Percentiles rank a stretch among this genome's conserved stretches.
These are phyloP conservation scores for Colletotrichum sp. DNA, from an alignment of 2,329 filamentous ascomycete genomes.

Conservation along the genomic window DNA sequence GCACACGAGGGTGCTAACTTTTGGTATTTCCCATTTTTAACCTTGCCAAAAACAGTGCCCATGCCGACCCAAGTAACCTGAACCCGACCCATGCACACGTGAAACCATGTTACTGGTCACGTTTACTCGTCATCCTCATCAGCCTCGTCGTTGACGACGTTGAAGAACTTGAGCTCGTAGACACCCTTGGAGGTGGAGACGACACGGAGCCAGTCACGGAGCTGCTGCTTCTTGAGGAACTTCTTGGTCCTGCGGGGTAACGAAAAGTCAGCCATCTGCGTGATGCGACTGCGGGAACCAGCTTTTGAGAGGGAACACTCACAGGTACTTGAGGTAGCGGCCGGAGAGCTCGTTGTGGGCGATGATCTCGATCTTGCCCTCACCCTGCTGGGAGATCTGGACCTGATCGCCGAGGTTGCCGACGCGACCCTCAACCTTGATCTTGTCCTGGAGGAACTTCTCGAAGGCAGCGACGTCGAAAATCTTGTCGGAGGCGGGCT, in stretches of 20 bases:
- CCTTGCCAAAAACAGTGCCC: constrained; percentile 16
- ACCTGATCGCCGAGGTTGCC: constrained; percentile 97
- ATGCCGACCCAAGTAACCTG: constrained; percentile 21
- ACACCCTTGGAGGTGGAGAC: constrained; percentile 98
- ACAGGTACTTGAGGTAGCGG: constrained; percentile 99
- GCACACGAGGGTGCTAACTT: constrained; percentile 23
- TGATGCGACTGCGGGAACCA: not conserved
- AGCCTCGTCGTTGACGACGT: constrained; percentile 97
- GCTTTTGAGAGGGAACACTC: constrained; percentile 43
- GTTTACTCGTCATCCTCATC: constrained; percentile 98
- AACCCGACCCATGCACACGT: constrained; percentile 14
- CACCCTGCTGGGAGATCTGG: constrained; percentile 86
- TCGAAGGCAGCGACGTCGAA: constrained; percentile 98
- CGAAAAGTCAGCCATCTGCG: not conserved
- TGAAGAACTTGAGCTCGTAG: constrained; percentile 99
- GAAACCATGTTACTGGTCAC: not conserved
- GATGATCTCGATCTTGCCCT: constrained; percentile 98
- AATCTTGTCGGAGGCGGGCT: constrained; percentile 99
- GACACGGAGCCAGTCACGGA: constrained; percentile 99
- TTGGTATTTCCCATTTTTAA: constrained; percentile 21
- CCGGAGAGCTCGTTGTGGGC: constrained; percentile 98
- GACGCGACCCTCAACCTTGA: constrained; percentile 99
- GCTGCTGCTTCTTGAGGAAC: constrained; percentile 99
- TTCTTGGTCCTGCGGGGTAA: constrained; percentile 84
- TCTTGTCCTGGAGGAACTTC: constrained; percentile 99